These are phyloP conservation scores for Pichia sp. DNA, from an alignment of 1,139 yeast species.

Conservation along the genomic window DNA sequence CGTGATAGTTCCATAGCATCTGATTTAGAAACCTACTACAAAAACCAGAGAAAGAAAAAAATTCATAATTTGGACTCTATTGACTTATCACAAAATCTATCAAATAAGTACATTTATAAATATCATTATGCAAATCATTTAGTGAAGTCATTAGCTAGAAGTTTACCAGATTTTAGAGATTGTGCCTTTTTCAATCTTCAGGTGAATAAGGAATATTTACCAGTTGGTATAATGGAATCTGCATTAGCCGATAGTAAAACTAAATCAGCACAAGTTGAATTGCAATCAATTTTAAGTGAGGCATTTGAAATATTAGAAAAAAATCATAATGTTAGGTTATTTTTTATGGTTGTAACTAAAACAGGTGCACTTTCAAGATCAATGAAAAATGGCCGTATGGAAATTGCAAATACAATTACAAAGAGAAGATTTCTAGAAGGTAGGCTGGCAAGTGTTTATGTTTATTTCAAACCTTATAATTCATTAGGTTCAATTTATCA, in stretches of 20 bases:
- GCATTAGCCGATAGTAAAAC: conserved; percentile 39
- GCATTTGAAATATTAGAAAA: conserved; percentile 65
- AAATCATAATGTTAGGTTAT: conserved; percentile 69
- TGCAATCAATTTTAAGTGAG: conserved; percentile 70
- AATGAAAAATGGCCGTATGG: conserved; percentile 75
- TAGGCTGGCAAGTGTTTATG: conserved; percentile 64
- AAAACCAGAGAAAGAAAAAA: not conserved
- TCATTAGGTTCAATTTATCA: conserved; percentile 66
- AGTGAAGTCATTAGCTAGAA: conserved; percentile 75
- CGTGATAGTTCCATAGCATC: conserved; percentile 1
- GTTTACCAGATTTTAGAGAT: conserved; percentile 78
- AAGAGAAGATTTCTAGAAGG: conserved; percentile 79
- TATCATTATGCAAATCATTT: conserved; percentile 85
- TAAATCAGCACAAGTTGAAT: conserved; percentile 44
- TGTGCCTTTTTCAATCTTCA: conserved; percentile 87
- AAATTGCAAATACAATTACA: conserved; percentile 90
- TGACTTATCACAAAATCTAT: conserved; percentile 8
- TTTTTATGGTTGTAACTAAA: conserved; percentile 76
- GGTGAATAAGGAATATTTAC: conserved; percentile 77
- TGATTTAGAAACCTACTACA: conserved; percentile 3
- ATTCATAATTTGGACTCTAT: conserved; percentile 2
- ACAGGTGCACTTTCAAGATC: conserved; percentile 82
- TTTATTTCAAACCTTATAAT: conserved; percentile 67
- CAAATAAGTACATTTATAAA: conserved; percentile 31
- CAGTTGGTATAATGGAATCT: conserved; percentile 84